Conservation (phyloP, 768 basidiomycete genomes). For the Boletus reticulatus region DNA sequence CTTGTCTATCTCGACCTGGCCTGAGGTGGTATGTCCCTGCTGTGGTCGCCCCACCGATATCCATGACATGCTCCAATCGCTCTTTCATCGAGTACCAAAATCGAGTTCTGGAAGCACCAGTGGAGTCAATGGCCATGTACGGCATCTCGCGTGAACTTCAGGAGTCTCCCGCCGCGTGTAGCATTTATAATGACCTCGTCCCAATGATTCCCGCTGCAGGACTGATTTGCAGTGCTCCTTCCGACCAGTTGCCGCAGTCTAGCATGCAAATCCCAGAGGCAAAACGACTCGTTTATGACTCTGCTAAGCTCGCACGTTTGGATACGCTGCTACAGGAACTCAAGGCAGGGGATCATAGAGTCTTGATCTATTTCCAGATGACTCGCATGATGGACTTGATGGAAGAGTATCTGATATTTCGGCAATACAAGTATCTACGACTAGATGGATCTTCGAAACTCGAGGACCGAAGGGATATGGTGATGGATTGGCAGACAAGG, state of each 20-base stretch:
- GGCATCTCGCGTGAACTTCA: conserved; percentile 71
- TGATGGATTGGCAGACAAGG: conserved; percentile 99
- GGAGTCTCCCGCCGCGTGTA: conserved; percentile 54
- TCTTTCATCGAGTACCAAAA: conserved; percentile 74
- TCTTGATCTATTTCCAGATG: conserved; percentile 99
- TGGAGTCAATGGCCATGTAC: conserved; percentile 75
- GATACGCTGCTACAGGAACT: conserved; percentile 89
- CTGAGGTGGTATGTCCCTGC: conserved; percentile 86
- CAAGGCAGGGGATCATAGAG: conserved; percentile 89
- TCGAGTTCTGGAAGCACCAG: conserved; percentile 59
- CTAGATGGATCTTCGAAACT: conserved; percentile 93
- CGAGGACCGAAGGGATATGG: conserved; percentile 97
- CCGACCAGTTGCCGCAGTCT: conserved; percentile 73
- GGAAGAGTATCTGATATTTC: conserved; percentile 97
- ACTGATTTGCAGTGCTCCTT: conserved; percentile 61
- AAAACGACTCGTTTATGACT: conserved; percentile 93
- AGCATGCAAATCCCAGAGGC: conserved; percentile 93
- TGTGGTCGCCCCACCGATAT: conserved; percentile 81
- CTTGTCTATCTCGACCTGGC: conserved; percentile 76
- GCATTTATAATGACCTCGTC: conserved; percentile 44
- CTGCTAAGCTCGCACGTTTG: conserved; percentile 90
- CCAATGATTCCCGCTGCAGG: conserved; percentile 68
- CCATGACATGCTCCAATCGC: conserved; percentile 69
- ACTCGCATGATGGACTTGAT: conserved; percentile 99
- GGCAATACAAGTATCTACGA: conserved; percentile 93